A percentile compares a stretch with the other conserved stretches of the same genome.
These are phyloP conservation scores for Didymella segeticola DNA, from an alignment of 2,329 filamentous ascomycete species.

Conservation along the genomic window DNA sequence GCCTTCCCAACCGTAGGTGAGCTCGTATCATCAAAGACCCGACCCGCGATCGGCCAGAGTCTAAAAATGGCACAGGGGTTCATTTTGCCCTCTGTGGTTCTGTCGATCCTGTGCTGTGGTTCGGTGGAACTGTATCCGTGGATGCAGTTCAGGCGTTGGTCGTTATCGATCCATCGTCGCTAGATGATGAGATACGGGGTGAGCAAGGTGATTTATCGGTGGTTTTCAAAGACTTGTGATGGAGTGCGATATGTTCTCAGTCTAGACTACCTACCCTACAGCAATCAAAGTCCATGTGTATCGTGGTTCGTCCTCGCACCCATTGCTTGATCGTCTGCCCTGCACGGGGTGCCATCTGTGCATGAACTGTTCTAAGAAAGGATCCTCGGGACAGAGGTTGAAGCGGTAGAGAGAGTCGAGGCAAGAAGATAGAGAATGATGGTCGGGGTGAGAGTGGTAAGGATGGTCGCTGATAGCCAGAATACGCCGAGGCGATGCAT, in stretches of 20 bases:
- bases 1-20: background rate
- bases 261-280: too few species aligned
- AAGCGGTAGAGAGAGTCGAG: background rate
- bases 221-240: too few species aligned
- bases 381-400: background rate
- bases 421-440: background rate
- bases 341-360: background rate
- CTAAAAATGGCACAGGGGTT: constrained; percentile 4
- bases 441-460: background rate
- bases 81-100: too few species aligned
- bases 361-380: background rate
- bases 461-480: constrained; percentile 1
- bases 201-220: too few species aligned
- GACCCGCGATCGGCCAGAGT: background rate
- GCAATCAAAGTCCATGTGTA: background rate
- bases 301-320: background rate
- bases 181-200: too few species aligned
- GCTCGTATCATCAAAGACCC: background rate
- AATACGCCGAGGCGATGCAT: constrained; percentile 16
- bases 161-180: background rate
- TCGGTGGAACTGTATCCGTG: background rate
- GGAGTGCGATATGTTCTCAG: too few species aligned
- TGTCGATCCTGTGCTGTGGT: too few species aligned
- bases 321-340: background rate
- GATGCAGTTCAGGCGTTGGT: background rate